These are phyloP conservation scores for Debaryomyces prosopidis DNA, from an alignment of 805 yeast genomes.

Conservation along the genomic window DNA sequence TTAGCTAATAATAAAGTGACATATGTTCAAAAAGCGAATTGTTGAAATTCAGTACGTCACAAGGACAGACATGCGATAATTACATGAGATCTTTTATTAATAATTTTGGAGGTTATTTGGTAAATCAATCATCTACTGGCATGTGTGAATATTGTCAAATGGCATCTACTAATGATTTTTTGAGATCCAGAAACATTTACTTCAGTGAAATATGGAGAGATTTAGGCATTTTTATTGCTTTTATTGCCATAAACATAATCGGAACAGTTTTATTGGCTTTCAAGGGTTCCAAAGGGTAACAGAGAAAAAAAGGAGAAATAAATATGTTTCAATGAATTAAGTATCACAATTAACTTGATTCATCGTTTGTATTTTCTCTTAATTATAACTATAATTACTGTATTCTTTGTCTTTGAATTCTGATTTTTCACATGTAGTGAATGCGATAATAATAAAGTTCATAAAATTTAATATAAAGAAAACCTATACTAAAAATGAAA, in stretches of 20 bases:
- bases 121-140: conserved; percentile 44
- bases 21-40: conserved; percentile 24
- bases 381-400: no score
- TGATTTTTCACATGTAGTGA: no score
- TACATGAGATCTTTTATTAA: conserved; percentile 25
- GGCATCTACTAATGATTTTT: conserved; percentile 57
- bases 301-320: conserved; percentile 38
- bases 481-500: no score
- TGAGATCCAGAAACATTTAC: conserved; percentile 45
- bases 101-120: conserved; percentile 24
- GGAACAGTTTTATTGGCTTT: conserved; percentile 53
- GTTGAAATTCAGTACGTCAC: conserved; percentile 20
- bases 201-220: conserved; percentile 66
- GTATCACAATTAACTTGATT: no score
- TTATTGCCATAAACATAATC: conserved; percentile 34
- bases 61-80: conserved; percentile 28
- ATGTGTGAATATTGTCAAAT: conserved; percentile 63
- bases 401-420: no score
- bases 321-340: no score
- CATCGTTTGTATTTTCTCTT: no score
- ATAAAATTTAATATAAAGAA: no score
- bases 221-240: conserved; percentile 51
- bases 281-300: conserved; percentile 71
- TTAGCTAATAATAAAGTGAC: conserved; percentile 26
- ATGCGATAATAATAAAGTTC: no score